Conservation (phyloP, 2,329 filamentous ascomycete genomes). For the Tolypocladium amazonense region DNA sequence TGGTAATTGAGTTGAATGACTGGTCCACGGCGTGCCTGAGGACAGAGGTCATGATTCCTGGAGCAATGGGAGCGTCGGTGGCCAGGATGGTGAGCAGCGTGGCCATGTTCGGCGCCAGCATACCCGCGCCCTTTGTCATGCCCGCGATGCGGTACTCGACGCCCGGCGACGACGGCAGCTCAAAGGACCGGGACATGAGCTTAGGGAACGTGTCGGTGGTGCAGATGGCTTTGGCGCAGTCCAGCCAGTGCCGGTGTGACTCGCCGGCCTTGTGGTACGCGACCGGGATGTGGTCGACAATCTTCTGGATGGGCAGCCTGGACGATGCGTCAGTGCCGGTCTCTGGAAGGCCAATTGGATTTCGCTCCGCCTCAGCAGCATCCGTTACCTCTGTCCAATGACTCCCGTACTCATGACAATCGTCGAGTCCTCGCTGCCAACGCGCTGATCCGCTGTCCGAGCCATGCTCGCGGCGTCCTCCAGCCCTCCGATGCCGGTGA, state of each 20-base stretch:
- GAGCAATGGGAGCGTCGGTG: conserved; percentile 75
- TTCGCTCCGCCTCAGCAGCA: background rate
- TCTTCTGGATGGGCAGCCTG: conserved; percentile 83
- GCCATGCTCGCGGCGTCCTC: conserved; percentile 86
- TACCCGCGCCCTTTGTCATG: conserved; percentile 96
- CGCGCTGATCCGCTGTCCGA: conserved; percentile 56
- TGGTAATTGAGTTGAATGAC: conserved; percentile 93
- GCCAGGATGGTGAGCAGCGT: conserved; percentile 86
- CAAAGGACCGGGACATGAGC: conserved; percentile 75
- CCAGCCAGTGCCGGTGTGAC: conserved; percentile 78
- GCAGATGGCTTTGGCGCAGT: conserved; percentile 82
- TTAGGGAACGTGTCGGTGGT: conserved; percentile 99
- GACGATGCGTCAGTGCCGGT: conserved; percentile 5
- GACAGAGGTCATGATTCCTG: conserved; percentile 54
- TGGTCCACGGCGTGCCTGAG: conserved; percentile 66
- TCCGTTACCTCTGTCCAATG: conserved; percentile 72
- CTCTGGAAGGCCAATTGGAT: background rate
- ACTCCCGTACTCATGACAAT: conserved; percentile 98
- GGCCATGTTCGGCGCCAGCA: conserved; percentile 99
- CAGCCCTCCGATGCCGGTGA: conserved; percentile 81
- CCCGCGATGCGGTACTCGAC: conserved; percentile 77
- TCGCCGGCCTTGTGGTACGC: conserved; percentile 62
- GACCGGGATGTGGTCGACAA: conserved; percentile 68
- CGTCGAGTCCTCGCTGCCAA: conserved; percentile 45
- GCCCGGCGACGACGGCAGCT: conserved; percentile 66